Conservation (phyloP, 2,329 filamentous ascomycete species). For the Neopestalotiopsis sp. region DNA sequence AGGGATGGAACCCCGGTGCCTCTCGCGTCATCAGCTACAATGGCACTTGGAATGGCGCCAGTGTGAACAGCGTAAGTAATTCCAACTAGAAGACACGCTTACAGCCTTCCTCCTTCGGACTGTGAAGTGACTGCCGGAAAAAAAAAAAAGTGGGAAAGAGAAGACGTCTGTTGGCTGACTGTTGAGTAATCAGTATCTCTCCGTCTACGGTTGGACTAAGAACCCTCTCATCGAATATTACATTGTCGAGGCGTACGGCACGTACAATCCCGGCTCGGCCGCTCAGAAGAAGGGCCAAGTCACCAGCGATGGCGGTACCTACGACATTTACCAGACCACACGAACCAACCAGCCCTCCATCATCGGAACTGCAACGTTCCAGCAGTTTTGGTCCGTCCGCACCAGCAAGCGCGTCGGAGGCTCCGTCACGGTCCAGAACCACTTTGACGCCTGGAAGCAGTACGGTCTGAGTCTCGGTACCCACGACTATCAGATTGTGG, state of each 20-base stretch:
- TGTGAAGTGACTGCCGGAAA: neutral
- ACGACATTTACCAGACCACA: slow-evolving; percentile 42
- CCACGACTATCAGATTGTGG: slow-evolving; percentile 41
- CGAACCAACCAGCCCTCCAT: slow-evolving; percentile 50
- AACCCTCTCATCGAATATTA: slow-evolving; percentile 47
- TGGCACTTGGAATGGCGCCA: slow-evolving; percentile 39
- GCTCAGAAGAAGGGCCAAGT: slow-evolving; percentile 36
- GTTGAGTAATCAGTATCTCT: slow-evolving; percentile 50
- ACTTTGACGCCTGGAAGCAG: slow-evolving; percentile 40
- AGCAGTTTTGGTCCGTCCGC: slow-evolving; percentile 60
- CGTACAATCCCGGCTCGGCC: slow-evolving; percentile 39
- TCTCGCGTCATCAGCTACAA: slow-evolving; percentile 35
- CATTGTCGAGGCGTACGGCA: slow-evolving; percentile 42
- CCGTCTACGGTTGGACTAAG: slow-evolving; percentile 46
- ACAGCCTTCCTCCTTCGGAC: neutral
- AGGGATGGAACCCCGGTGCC: slow-evolving; percentile 52
- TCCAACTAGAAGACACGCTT: neutral
- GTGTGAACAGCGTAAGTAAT: slow-evolving; percentile 39
- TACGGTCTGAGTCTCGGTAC: slow-evolving; percentile 38
- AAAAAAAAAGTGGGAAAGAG: neutral
- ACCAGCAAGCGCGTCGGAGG: slow-evolving; percentile 51
- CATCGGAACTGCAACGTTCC: slow-evolving; percentile 51
- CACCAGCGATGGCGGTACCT: slow-evolving; percentile 38
- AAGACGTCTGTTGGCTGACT: slow-evolving; percentile 46
- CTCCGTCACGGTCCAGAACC: slow-evolving; percentile 39